Conservation (phyloP, 805 yeast genomes). For the Candida tammaniensis region DNA sequence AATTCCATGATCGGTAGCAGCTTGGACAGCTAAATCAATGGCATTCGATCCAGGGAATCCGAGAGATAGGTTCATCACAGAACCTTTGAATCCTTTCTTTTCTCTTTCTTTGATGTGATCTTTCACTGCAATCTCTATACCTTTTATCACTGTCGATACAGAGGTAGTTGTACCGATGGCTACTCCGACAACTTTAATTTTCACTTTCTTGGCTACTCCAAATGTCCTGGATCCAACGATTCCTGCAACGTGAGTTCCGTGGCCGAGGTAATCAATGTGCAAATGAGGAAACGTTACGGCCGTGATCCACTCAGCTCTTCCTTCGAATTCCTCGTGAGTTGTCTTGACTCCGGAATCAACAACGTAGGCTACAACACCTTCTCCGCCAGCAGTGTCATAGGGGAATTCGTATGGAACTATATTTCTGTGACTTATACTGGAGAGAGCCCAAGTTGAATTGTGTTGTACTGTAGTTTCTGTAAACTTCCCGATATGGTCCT, state of each 20-base stretch:
- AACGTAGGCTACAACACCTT: conserved; percentile 68
- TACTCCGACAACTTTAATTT: conserved; percentile 72
- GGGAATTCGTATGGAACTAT: conserved; percentile 46
- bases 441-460: too few relatives aligned
- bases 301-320: conserved; percentile 56
- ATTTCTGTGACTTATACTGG: too few relatives aligned
- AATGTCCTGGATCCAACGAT: conserved; percentile 47
- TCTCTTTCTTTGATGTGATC: too few relatives aligned
- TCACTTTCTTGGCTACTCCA: conserved; percentile 55
- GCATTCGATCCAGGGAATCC: conserved; percentile 70
- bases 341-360: conserved; percentile 77
- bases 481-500: too few relatives aligned
- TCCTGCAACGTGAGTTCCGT: conserved; percentile 60
- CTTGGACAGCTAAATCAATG: conserved; percentile 71
- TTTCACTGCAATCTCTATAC: conserved; percentile 65
- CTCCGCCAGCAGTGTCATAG: conserved; percentile 52
- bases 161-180: conserved; percentile 69
- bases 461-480: too few relatives aligned
- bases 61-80: conserved; percentile 77
- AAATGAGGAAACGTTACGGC: conserved; percentile 61
- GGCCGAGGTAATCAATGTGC: conserved; percentile 47
- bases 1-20: conserved; percentile 71
- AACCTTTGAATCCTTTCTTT: conserved; percentile 26
- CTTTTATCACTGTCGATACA: conserved; percentile 60
- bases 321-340: conserved; percentile 61